Evolutionary conservation across 1,139 yeast genomes (phyloP), one percentile per base, ranked within the genome.

Genomic region (Diutina neorugosa): DNA sequence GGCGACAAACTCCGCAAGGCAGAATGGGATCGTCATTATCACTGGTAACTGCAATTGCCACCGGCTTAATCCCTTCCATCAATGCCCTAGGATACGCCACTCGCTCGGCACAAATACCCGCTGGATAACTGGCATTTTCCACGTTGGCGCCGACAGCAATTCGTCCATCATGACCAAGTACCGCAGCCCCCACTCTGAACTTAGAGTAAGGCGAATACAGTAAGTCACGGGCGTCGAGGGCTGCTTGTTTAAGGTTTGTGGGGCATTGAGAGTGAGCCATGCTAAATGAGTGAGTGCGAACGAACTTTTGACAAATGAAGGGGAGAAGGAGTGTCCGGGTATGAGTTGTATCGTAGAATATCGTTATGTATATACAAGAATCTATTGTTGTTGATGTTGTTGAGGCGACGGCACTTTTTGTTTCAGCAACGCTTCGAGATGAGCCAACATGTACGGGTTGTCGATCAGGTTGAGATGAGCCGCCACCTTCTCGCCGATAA

Each of bases 1-100:
- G 98, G 55, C 98, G 75, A 62, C 98, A 93, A 49, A 93, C 84
- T 2, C 98, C 98, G 66, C 98, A 93, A 0, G 98, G 98, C 9
- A 91, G 76, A 18, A 87, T 82, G 25, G 83, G 75, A 12, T 74
- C 76, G 0, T 69, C 69, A 23, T 78, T 65, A 61, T 86, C 93
- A 37, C 89, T 78, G 4, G 87, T 72, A 25, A 89, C 82, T 2
- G 90, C 96, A 55, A 90, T 76, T 3, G 86, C 86, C 31, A 23
- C 34, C 5, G 48, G 34, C 56, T 69, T 73, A 64, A 82, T 80
- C 46, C 86, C 78, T 55, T 69, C 67, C 62, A 74, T 71, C 42
- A 57, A 76, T 0, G 95, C 91, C 54, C 79, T 79, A 21, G 81
- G 76, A 2, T 88, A 73, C 0, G 98, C 86, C 1, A 89, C 76